These are phyloP conservation scores for Clathrospora elynae DNA, from an alignment of 2,329 filamentous ascomycete species.

Conservation along the genomic window DNA sequence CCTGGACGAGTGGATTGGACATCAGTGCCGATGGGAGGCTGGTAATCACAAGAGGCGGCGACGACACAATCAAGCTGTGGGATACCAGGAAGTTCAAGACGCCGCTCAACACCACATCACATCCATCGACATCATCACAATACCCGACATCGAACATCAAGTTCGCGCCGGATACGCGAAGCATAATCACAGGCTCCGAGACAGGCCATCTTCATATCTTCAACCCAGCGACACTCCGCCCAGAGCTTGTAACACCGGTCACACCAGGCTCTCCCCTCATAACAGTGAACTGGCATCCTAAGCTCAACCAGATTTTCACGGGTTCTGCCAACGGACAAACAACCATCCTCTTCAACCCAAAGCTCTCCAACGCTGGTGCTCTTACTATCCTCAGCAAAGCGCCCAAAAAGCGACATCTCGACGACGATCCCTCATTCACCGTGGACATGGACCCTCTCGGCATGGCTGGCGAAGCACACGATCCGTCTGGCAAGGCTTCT, in stretches of 20 bases:
- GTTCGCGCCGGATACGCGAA: slow-evolving; percentile 83
- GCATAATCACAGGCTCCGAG: slow-evolving; percentile 86
- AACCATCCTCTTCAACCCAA: slow-evolving; percentile 87
- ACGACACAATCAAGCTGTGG: slow-evolving; percentile 94
- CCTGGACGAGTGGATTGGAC: slow-evolving; percentile 91
- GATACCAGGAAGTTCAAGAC: slow-evolving; percentile 94
- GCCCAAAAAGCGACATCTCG: slow-evolving; percentile 92
- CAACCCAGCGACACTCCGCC: slow-evolving; percentile 85
- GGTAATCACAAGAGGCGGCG: slow-evolving; percentile 87
- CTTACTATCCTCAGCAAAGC: slow-evolving; percentile 89
- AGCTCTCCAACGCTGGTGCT: slow-evolving; percentile 79
- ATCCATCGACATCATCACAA: slow-evolving; percentile 80
- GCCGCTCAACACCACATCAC: slow-evolving; percentile 77
- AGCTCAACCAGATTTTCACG: slow-evolving; percentile 94
- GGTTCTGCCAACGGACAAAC: slow-evolving; percentile 90
- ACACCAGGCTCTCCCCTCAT: slow-evolving; percentile 83
- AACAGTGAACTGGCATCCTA: slow-evolving; percentile 87
- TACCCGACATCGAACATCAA: slow-evolving; percentile 85
- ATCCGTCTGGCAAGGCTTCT: slow-evolving; percentile 61
- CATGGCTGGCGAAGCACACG: slow-evolving; percentile 81
- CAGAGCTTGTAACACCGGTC: slow-evolving; percentile 86
- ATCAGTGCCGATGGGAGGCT: slow-evolving; percentile 90
- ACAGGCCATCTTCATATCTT: slow-evolving; percentile 88
- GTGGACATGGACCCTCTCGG: slow-evolving; percentile 73
- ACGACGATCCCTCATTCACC: slow-evolving; percentile 86